These are phyloP conservation scores for Heimioporus sp. DNA, from an alignment of 768 basidiomycete genomes.

Conservation along the genomic window DNA sequence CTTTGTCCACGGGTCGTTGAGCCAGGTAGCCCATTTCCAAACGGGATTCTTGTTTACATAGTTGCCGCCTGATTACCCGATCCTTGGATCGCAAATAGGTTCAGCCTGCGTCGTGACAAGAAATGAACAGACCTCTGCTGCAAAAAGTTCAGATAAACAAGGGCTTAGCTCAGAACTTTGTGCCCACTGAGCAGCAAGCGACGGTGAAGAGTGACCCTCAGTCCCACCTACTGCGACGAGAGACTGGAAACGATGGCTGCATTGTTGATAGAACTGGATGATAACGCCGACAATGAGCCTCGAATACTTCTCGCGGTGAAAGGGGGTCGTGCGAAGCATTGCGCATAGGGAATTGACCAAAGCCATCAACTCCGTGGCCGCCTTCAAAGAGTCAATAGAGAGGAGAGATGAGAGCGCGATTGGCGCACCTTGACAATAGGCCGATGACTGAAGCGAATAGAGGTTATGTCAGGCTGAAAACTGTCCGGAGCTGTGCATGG, in stretches of 20 bases:
- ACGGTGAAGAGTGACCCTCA: slow-evolving; percentile 43
- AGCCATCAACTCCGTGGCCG: slow-evolving; percentile 80
- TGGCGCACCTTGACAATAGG: slow-evolving; percentile 74
- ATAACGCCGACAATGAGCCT: slow-evolving; percentile 92
- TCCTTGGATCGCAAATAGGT: slow-evolving; percentile 32
- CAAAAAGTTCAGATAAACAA: slow-evolving; percentile 66
- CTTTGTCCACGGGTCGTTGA: slow-evolving; percentile 49
- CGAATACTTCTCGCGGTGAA: slow-evolving; percentile 93
- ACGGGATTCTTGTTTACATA: slow-evolving; percentile 76
- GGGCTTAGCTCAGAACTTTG: slow-evolving; percentile 77
- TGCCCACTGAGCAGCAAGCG: slow-evolving; percentile 78
- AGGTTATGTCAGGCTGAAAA: slow-evolving; percentile 79
- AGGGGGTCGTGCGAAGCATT: slow-evolving; percentile 89
- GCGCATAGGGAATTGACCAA: slow-evolving; percentile 88
- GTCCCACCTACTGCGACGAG: slow-evolving; percentile 48
- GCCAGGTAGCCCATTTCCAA: slow-evolving; percentile 70
- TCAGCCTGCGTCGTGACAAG: not conserved
- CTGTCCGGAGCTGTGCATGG: slow-evolving; percentile 67
- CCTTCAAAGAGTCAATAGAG: slow-evolving; percentile 43
- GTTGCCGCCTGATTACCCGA: slow-evolving; percentile 43
- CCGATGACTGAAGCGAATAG: slow-evolving; percentile 57
- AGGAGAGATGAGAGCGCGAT: not conserved
- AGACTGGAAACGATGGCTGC: slow-evolving; percentile 83
- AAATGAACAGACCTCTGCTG: slow-evolving; percentile 44
- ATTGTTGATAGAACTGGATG: slow-evolving; percentile 94